phyloP scores from a whole-genome alignment of 1,139 yeast species.

The Candida glucosophila region DNA sequence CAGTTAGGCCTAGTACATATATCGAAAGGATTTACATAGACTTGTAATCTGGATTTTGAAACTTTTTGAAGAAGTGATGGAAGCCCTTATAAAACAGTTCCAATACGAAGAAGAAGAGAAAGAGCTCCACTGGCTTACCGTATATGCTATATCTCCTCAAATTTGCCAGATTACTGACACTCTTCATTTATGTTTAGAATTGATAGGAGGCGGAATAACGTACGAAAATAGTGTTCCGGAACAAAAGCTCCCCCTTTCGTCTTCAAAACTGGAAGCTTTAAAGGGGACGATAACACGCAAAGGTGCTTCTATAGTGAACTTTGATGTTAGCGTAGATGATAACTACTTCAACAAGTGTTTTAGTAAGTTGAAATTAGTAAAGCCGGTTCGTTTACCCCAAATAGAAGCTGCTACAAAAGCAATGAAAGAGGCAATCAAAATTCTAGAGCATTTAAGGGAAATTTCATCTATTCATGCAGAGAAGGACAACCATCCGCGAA shows the following conservation, averaged over 20 bases:
- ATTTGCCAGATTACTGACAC: constrained; percentile 35
- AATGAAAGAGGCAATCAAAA: constrained; percentile 25
- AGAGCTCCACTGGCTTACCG: constrained; percentile 36
- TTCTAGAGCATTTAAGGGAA: constrained; percentile 17
- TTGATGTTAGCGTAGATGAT: constrained; percentile 20
- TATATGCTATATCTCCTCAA: constrained; percentile 24
- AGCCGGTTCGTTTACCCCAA: constrained; percentile 27
- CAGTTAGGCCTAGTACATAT: too few relatives aligned
- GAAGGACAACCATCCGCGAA: too few relatives aligned
- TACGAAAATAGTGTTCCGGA: constrained; percentile 18
- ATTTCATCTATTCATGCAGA: too few relatives aligned
- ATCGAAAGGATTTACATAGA: too few relatives aligned
- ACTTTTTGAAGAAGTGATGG: constrained; percentile 1
- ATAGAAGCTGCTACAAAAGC: constrained; percentile 22
- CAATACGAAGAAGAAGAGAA: constrained; percentile 18
- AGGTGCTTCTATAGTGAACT: constrained; percentile 28
- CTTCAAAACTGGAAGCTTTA: constrained; percentile 29
- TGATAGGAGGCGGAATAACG: constrained; percentile 31
- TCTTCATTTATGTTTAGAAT: constrained; percentile 28
- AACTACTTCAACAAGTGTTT: constrained; percentile 24
- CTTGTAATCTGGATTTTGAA: not conserved
- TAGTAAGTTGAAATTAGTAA: constrained; percentile 15
- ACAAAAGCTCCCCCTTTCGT: constrained; percentile 30
- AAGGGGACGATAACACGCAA: constrained; percentile 37
- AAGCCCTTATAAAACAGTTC: constrained; percentile 5